Base-by-base conservation (phyloP, 768 basidiomycete species). In the Suillus paluster region DNA sequence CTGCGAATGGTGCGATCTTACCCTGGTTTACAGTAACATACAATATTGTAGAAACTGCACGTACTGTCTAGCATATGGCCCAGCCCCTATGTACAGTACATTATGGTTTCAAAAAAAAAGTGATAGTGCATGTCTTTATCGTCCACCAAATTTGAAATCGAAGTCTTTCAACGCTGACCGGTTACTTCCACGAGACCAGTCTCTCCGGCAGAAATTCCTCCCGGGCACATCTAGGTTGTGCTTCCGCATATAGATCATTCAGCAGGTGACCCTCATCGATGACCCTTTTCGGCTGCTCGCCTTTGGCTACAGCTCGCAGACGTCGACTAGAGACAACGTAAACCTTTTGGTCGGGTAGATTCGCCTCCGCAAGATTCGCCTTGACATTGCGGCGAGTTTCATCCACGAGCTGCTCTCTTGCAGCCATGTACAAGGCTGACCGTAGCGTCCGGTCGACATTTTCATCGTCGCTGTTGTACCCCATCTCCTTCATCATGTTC, bases 221-320 rank as follows among this genome's bases (percentile, higher is more conserved):
- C 4, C 42, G 42, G 42, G 9, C 19, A n/a, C 59, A 54, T 23
- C 65, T 63, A 10, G 57, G 48, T 41, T 59, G 57, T 6, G 63
- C 72, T 30, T 71, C 70, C 27, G 50, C 58, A 23, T 68, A 63
- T 0, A 73, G 25, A 60, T 73, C 72, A 38, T 61, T 62, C 27
- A 73, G 59, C 23, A 73, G 50, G 9, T 70, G 67, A 4, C 70
- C 38, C 4, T 73, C 72, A 15, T 73, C 72, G 12, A 73, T 72
- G 11, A 57, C 61, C 46, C 38, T 70, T 44, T 61, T 72, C 0
- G 72, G 70, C 6, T 65, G 46, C 50, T 69, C 65, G 49, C 71
- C 69, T 33, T 66, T 66, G 25, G 75, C 68, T 57, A 73, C 67
- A n/a, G 61, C 66, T 6, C 69, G 33, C 10, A 75, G 46, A 5